Conservation (phyloP, 179 eudicot species). For the Beta macrorhiza region DNA sequence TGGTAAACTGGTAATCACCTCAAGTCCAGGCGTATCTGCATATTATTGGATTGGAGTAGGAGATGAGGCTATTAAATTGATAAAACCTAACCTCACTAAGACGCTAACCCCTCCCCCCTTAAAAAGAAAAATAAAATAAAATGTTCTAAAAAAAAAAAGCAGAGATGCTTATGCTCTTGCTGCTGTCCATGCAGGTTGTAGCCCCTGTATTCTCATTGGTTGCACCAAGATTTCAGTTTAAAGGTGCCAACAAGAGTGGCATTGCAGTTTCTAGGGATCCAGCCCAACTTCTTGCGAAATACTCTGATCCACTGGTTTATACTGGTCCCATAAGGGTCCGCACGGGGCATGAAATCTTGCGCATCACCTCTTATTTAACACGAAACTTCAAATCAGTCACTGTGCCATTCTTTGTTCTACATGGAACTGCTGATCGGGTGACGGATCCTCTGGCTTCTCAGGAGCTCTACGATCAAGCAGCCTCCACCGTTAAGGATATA, state of each 20-base stretch:
- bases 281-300: conserved; percentile 83
- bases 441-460: conserved; percentile 90
- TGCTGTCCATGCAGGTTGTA: conserved; percentile 48
- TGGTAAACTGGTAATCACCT: background rate
- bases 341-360: conserved; percentile 88
- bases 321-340: conserved; percentile 92
- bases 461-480: conserved; percentile 74
- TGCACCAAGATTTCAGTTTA: conserved; percentile 84
- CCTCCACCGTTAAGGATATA: conserved; percentile 78
- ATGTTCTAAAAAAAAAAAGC: background rate
- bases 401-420: conserved; percentile 91
- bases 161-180: conserved; percentile 4
- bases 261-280: conserved; percentile 94
- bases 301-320: conserved; percentile 90
- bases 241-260: conserved; percentile 94
- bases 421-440: conserved; percentile 88
- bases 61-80: background rate
- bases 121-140: background rate
- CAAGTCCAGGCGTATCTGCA: background rate
- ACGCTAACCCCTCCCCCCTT: background rate
- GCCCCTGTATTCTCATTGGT: conserved; percentile 88
- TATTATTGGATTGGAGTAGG: background rate
- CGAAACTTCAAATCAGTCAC: conserved; percentile 68
- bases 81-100: background rate
- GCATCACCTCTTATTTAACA: conserved; percentile 71